Evolutionary conservation across 129 eudicot species (phyloP), one percentile per base, ranked within the genome.

Genomic region (Ambrosia artemisiifolia): DNA sequence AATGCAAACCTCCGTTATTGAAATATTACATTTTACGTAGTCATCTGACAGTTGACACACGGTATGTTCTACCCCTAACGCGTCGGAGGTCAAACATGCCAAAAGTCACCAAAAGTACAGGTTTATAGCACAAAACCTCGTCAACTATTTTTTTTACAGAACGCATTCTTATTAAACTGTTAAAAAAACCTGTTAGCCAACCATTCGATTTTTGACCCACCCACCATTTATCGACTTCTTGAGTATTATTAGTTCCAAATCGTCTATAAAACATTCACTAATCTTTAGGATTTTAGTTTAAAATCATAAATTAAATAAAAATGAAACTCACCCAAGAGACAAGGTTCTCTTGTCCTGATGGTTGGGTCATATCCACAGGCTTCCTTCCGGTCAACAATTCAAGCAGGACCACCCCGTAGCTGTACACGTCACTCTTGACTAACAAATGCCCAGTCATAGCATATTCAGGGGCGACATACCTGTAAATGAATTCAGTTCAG

Each of bases 361-460:
- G 96, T 74, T 87, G 98, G 35, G 85, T 77, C 98, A 92, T 89
- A 50, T 92, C 98, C 60, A 92, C 98, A 11, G 98, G 96, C 85
- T 86, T 89, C 75, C 90, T 87, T 71, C 98, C 98, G 0, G 96
- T 92, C 83, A 92, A 80, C 74, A 89, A 80, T 77, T 92, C 96
- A 20, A 92, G 91, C 65, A 92, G 84, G 74, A 92, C 98, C 72
- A 92, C 98, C 69, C 98, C 98, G 74, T 92, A 92, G 76, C 98
- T 92, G 69, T 92, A 92, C 36, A 89, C 98, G 77, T 92, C 98
- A 56, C 98, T 92, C 80, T 92, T 92, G 65, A 92, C 98, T 57
- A 89, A 76, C n/a, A 92, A 86, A 81, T 92, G 98, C 64, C 98
- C 98, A 3, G 98, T 92, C 98, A 92, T 92, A 17, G 98, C 98